Evolutionary conservation across 2,329 filamentous ascomycete species (phyloP).

Genomic region (Huntiella savannae): DNA sequence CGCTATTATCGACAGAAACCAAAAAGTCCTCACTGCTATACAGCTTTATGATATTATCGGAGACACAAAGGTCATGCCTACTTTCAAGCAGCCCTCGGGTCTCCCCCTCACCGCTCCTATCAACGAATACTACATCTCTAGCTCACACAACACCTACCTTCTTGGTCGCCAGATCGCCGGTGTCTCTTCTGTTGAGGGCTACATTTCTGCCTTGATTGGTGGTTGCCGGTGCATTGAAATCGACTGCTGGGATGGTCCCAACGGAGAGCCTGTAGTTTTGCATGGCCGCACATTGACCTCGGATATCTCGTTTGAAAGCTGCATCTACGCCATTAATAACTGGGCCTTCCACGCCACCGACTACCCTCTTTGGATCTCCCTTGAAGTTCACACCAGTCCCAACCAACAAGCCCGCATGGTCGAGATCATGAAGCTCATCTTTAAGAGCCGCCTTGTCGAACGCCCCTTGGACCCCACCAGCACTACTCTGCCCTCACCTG

Average conservation of each 20-base stretch:
- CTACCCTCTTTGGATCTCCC: slow-evolving; percentile 81
- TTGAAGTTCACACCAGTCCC: slow-evolving; percentile 82
- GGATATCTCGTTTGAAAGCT: slow-evolving; percentile 75
- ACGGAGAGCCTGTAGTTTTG: slow-evolving; percentile 74
- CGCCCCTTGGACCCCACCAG: slow-evolving; percentile 52
- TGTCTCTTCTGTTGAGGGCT: slow-evolving; percentile 82
- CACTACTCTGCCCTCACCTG: slow-evolving; percentile 60
- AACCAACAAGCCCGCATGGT: slow-evolving; percentile 78
- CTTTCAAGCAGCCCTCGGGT: too few species aligned
- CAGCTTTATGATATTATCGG: too few species aligned
- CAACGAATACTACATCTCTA: slow-evolving; percentile 96
- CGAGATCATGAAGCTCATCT: slow-evolving; percentile 67
- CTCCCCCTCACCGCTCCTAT: slow-evolving; percentile 33
- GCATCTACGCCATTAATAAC: slow-evolving; percentile 81
- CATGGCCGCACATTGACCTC: slow-evolving; percentile 82
- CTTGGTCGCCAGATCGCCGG: slow-evolving; percentile 78
- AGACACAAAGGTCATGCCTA: too few species aligned
- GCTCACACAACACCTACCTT: slow-evolving; percentile 96
- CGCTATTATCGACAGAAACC: slow-evolving; percentile 18
- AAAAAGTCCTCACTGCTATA: slow-evolving; percentile 43
- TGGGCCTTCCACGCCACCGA: slow-evolving; percentile 80
- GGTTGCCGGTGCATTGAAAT: slow-evolving; percentile 93
- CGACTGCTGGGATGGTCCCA: slow-evolving; percentile 89
- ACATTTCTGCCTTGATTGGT: slow-evolving; percentile 70
- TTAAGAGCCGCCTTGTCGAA: slow-evolving; percentile 60